Evolutionary conservation across 768 basidiomycete genomes (phyloP).

Genomic region (Lactifluus piperatus): DNA sequence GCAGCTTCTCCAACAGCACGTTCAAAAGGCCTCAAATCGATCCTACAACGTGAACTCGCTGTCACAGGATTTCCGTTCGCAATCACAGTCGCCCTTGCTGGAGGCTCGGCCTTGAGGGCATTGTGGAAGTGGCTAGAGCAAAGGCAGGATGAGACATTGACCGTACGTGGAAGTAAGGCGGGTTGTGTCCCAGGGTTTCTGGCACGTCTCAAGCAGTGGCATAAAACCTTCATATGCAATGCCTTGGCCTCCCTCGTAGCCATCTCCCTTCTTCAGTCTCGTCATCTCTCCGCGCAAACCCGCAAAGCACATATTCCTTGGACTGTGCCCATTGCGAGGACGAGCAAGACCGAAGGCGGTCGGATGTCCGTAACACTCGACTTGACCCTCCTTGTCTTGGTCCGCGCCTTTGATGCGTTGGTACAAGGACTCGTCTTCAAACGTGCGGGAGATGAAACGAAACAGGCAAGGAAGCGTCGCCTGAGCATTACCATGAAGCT

Average conservation of each 20-base stretch:
- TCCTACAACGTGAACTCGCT: conserved; percentile 49
- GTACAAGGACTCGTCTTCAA: conserved; percentile 43
- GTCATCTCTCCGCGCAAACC: conserved; percentile 29
- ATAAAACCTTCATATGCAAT: conserved; percentile 53
- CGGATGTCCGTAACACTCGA: conserved; percentile 51
- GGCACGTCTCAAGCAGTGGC: conserved; percentile 27
- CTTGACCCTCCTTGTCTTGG: conserved; percentile 56
- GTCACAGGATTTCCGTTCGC: conserved; percentile 62
- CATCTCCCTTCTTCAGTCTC: conserved; percentile 47
- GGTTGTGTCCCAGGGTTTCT: neutral
- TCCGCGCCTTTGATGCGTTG: conserved; percentile 58
- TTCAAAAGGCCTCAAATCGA: conserved; percentile 26
- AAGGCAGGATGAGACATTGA: neutral
- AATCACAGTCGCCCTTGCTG: conserved; percentile 54
- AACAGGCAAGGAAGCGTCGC: conserved; percentile 28
- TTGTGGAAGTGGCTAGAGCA: conserved; percentile 32
- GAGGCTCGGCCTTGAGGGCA: conserved; percentile 46
- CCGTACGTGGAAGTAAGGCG: neutral
- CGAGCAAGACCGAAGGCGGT: neutral
- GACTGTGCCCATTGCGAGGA: conserved; percentile 17
- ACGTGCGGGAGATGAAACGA: conserved; percentile 21
- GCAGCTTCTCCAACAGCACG: conserved; percentile 28
- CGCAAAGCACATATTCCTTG: conserved; percentile 25
- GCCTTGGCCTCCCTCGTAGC: conserved; percentile 47
- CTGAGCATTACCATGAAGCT: conserved; percentile 37